phyloP scores from a whole-genome alignment of 2,329 filamentous ascomycete species.

The Calonectria naviculata region DNA sequence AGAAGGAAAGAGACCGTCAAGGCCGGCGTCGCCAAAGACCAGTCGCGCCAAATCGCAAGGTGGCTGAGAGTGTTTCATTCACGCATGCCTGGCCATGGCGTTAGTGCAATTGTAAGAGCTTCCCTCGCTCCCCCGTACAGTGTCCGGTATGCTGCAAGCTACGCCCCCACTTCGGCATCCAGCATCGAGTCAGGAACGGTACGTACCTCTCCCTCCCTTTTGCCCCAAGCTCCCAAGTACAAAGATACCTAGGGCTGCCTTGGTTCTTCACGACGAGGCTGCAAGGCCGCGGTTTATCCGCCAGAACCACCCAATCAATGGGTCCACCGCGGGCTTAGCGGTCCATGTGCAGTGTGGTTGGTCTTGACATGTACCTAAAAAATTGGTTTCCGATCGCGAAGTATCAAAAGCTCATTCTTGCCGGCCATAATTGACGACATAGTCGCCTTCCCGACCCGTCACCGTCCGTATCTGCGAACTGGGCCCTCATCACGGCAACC shows the following conservation, averaged over 20 bases:
- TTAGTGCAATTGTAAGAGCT: conserved; percentile 15
- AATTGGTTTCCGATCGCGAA: conserved; percentile 42
- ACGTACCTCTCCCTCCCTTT: conserved; percentile 32
- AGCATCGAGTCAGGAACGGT: conserved; percentile 30
- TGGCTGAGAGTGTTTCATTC: conserved; percentile 22
- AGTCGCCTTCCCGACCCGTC: conserved; percentile 18
- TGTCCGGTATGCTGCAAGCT: conserved; percentile 28
- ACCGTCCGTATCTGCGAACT: conserved; percentile 17
- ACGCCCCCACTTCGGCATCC: conserved; percentile 17
- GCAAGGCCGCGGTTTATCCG: conserved; percentile 25
- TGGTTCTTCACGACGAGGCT: conserved; percentile 29
- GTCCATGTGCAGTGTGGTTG: conserved; percentile 35
- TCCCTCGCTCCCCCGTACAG: conserved; percentile 21
- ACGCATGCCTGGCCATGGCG: conserved; percentile 27
- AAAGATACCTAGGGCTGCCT: conserved; percentile 7
- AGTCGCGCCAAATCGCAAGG: neutral
- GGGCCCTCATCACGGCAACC: conserved; percentile 19
- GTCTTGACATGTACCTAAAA: conserved; percentile 38
- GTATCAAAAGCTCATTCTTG: conserved; percentile 35
- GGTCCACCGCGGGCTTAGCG: conserved; percentile 29
- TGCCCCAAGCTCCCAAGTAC: conserved; percentile 21
- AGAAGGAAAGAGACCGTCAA: conserved; percentile 6
- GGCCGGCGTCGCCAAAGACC: conserved; percentile 12
- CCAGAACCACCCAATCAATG: conserved; percentile 28
- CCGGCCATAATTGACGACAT: conserved; percentile 36